Conservation (phyloP, 2,329 filamentous ascomycete species). For the Aspergillus oerlinghausenensis region DNA sequence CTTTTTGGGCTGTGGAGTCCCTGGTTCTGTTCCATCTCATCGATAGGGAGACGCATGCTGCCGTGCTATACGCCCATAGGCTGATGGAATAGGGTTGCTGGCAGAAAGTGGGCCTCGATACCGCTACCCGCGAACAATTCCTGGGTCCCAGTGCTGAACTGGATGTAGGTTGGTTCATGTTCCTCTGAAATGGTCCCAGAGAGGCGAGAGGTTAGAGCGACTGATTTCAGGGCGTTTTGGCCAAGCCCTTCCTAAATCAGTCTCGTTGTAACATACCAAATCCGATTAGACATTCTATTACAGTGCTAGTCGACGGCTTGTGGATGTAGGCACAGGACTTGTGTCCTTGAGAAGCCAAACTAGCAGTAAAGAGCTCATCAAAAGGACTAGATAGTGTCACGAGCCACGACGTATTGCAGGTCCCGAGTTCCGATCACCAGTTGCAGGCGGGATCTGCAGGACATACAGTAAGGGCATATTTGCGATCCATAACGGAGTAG, state of each 20-base stretch:
- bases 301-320: background rate
- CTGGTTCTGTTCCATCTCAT: constrained; percentile 1
- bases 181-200: background rate
- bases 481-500: background rate
- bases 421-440: background rate
- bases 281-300: background rate
- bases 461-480: background rate
- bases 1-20: constrained; percentile 1
- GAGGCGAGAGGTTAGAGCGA: background rate
- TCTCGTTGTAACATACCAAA: background rate
- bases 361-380: background rate
- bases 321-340: background rate
- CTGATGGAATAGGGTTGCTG: background rate
- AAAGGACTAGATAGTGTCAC: background rate
- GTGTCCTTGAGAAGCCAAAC: background rate
- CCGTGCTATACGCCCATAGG: background rate
- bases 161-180: background rate
- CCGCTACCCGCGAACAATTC: background rate
- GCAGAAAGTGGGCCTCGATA: background rate
- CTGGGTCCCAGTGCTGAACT: background rate
- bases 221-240: background rate
- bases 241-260: background rate
- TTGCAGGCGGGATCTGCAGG: background rate
- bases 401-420: background rate
- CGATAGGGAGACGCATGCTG: background rate